Conservation (phyloP, 2,329 filamentous ascomycete genomes). For the Scedosporium dehoogii region DNA sequence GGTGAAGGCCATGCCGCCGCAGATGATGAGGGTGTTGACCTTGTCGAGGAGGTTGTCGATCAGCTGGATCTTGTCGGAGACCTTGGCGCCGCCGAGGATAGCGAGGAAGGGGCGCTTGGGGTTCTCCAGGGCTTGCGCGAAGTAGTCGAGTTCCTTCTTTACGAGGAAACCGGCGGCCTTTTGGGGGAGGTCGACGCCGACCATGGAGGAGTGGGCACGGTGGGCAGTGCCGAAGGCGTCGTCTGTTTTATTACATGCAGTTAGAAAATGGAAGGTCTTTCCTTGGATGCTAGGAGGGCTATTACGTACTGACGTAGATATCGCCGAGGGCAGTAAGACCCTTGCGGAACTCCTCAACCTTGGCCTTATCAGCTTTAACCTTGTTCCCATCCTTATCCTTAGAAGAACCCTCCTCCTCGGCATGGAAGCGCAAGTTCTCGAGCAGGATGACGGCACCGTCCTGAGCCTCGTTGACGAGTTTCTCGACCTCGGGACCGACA, state of each 20-base stretch:
- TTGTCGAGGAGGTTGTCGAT: slow-evolving; percentile 98
- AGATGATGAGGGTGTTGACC: slow-evolving; percentile 93
- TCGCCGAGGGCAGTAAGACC: slow-evolving; percentile 90
- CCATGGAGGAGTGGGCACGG: slow-evolving; percentile 98
- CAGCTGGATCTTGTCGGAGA: slow-evolving; percentile 98
- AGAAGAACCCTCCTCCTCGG: slow-evolving; percentile 93
- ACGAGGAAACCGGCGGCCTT: slow-evolving; percentile 97
- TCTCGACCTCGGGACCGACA: slow-evolving; percentile 84
- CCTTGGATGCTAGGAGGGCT: neutral
- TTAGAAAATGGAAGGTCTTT: neutral
- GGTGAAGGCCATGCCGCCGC: slow-evolving; percentile 97
- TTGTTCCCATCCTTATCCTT: slow-evolving; percentile 95
- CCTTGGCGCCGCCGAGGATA: slow-evolving; percentile 96
- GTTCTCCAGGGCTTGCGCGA: slow-evolving; percentile 88
- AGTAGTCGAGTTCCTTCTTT: slow-evolving; percentile 99
- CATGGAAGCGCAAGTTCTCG: slow-evolving; percentile 97
- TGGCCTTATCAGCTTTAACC: slow-evolving; percentile 90
- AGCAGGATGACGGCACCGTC: slow-evolving; percentile 80
- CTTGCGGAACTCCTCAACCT: slow-evolving; percentile 90
- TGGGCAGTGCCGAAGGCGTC: slow-evolving; percentile 98
- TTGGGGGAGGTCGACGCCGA: slow-evolving; percentile 88
- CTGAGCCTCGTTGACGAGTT: slow-evolving; percentile 72
- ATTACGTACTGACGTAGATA: slow-evolving; percentile 78
- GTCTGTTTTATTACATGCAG: slow-evolving; percentile 5
- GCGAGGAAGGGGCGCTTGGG: slow-evolving; percentile 95